Evolutionary conservation across 2,329 filamentous ascomycete species (phyloP), one percentile per base, ranked within the genome.

Genomic region (Colletotrichum musae): DNA sequence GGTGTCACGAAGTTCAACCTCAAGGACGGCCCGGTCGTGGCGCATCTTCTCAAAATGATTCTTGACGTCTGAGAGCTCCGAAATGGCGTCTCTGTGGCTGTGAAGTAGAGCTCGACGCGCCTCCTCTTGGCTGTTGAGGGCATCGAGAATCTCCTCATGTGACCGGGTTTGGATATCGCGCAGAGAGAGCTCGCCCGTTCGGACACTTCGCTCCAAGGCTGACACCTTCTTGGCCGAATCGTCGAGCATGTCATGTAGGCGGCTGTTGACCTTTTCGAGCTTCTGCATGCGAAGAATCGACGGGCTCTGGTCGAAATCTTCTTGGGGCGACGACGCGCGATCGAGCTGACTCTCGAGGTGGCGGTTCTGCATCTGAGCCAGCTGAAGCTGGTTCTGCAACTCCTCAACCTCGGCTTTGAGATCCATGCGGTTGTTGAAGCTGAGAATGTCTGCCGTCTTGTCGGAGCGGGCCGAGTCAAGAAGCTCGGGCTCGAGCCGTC

Each of bases 161-260:
- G 94, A 97, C 78, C 93, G 95, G 2, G 95, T 93, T 79, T 98
- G 95, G 53, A 98, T 90, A 79, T 98, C 95, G 57, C 94, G 93
- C 51, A 98, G 85, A 0, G 94, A 96, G 5, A 98, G 85, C 78
- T 98, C 93, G 13, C 95, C 96, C 43, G 92, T 93, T 67, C 92
- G 93, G 66, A 98, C 92, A 70, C 91, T 94, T 78, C 93, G 93
- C 80, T 98, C 96, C 24, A 98, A 83, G 0, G 92, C 89, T 6
- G 95, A 97, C 2, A 98, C 92, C 82, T 98, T 98, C 85, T 94
- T 95, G 18, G 92, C 87, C 3, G 95, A 98, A 79, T 98, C 94
- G 79, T 98, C 95, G 5, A 98, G 91, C 88, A 97, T 94, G 72
- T 97, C 94, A 76, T 98, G 95, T 15, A 98, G 87, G 65, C 94